These are phyloP conservation scores for Leccinum subatratum DNA, from an alignment of 1,284 basidiomycete species.

Conservation along the genomic window DNA sequence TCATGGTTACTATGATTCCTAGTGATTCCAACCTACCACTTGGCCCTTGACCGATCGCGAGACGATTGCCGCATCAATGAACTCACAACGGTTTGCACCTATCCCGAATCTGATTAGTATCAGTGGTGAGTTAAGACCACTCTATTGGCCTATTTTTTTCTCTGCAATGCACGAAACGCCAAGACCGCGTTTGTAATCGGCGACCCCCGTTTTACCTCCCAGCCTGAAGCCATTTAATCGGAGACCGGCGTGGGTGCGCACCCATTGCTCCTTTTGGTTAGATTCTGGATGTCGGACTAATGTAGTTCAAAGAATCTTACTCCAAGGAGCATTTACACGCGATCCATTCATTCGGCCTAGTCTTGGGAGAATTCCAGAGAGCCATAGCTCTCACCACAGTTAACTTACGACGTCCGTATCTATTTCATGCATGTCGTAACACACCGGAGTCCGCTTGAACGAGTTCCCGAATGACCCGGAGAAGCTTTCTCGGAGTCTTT, in stretches of 20 bases:
- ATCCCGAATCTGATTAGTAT: neutral
- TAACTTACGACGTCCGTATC: conserved; percentile 3
- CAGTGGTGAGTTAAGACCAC: neutral
- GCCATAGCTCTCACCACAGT: conserved; percentile 9
- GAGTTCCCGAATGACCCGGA: neutral
- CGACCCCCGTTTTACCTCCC: neutral
- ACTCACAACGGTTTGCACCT: neutral
- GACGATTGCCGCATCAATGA: neutral
- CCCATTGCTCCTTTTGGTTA: neutral
- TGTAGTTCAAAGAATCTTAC: no score
- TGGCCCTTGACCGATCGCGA: neutral
- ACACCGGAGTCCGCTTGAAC: neutral
- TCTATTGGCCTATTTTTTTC: neutral
- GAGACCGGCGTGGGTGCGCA: conserved; percentile 7
- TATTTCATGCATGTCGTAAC: neutral
- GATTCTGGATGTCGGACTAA: neutral
- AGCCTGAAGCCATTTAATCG: conserved; percentile 1
- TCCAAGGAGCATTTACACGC: conserved; percentile 12
- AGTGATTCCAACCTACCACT: neutral
- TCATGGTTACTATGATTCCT: neutral
- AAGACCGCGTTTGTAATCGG: conserved; percentile 7
- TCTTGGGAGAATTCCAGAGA: neutral
- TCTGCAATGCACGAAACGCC: neutral
- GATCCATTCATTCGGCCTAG: neutral
- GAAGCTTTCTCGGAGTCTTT: neutral